Conservation (phyloP, 1,284 basidiomycete genomes). For the Vanrija sp. region DNA sequence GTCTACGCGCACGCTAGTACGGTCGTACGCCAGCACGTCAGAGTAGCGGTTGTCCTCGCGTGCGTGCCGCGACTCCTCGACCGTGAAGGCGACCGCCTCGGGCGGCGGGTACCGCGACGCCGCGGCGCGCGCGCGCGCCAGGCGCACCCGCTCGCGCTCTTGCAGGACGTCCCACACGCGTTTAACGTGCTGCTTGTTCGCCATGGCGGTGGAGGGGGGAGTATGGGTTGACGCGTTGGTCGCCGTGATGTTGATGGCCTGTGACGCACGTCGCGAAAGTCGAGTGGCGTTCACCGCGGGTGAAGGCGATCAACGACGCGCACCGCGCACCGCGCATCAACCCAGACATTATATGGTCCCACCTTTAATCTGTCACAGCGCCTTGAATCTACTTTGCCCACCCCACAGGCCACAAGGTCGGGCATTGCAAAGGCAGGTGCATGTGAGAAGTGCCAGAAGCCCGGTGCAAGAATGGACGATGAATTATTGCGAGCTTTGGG, state of each 20-base stretch:
- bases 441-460: no score
- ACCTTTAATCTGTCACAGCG: no score
- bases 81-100: slow-evolving; percentile 11
- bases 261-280: not conserved
- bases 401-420: no score
- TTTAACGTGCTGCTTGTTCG: not conserved
- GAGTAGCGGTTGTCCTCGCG: slow-evolving; percentile 34
- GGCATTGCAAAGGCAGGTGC: no score
- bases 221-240: not conserved
- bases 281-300: not conserved
- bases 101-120: slow-evolving; percentile 1
- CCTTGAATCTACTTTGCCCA: no score
- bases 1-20: slow-evolving; percentile 28
- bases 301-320: no score
- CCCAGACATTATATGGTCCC: no score
- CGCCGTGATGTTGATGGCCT: not conserved
- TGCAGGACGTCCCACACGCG: slow-evolving; percentile 4
- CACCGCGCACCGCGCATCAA: no score
- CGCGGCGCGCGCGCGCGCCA: not conserved
- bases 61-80: slow-evolving; percentile 16
- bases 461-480: no score
- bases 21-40: slow-evolving; percentile 43
- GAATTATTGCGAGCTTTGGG: no score
- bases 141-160: slow-evolving; percentile 3
- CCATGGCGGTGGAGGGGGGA: not conserved